A percentile compares a stretch with the other conserved stretches of the same genome.
Conservation (phyloP, 2,329 filamentous ascomycete species). For the Colletotrichum shisoi region DNA sequence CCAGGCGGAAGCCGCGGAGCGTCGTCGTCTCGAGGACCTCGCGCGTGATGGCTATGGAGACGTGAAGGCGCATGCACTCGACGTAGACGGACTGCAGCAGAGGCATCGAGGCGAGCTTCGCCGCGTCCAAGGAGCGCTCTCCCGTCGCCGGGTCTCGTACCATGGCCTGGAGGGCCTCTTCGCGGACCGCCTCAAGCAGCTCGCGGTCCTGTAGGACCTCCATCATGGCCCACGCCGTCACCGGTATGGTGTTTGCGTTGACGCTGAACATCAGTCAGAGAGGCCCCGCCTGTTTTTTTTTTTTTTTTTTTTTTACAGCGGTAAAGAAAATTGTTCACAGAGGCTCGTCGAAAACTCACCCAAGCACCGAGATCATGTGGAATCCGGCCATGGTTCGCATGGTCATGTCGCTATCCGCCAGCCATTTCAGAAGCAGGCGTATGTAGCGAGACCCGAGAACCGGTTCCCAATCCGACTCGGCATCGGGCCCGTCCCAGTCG, state of each 20-base stretch:
- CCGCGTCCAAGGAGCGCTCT: slow-evolving; percentile 34
- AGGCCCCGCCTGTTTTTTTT: no score
- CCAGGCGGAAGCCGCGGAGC: slow-evolving; percentile 39
- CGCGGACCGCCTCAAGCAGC: slow-evolving; percentile 40
- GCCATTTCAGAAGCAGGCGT: slow-evolving; percentile 41
- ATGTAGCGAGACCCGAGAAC: slow-evolving; percentile 42
- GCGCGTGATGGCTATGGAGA: slow-evolving; percentile 43
- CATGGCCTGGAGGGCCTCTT: slow-evolving; percentile 40
- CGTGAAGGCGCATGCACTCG: slow-evolving; percentile 44
- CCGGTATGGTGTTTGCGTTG: slow-evolving; percentile 46
- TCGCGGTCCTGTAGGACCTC: slow-evolving; percentile 43
- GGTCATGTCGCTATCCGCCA: slow-evolving; percentile 39
- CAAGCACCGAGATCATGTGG: slow-evolving; percentile 23
- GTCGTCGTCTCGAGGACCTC: slow-evolving; percentile 38
- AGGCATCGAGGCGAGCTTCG: slow-evolving; percentile 41
- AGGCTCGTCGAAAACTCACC: slow-evolving; percentile 6
- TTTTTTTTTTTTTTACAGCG: no score
- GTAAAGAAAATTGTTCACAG: rapidly evolving
- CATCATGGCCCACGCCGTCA: slow-evolving; percentile 45
- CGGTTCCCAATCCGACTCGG: slow-evolving; percentile 44
- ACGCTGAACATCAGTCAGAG: slow-evolving; percentile 25
- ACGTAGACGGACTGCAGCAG: slow-evolving; percentile 44
- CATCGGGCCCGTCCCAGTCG: slow-evolving; percentile 38
- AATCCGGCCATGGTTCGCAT: slow-evolving; percentile 33
- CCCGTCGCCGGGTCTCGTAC: slow-evolving; percentile 35